A percentile compares a stretch with the other conserved stretches of the same genome.
Conservation (phyloP, 2,329 filamentous ascomycete species). For the Pseudocercospora fijiensis region DNA sequence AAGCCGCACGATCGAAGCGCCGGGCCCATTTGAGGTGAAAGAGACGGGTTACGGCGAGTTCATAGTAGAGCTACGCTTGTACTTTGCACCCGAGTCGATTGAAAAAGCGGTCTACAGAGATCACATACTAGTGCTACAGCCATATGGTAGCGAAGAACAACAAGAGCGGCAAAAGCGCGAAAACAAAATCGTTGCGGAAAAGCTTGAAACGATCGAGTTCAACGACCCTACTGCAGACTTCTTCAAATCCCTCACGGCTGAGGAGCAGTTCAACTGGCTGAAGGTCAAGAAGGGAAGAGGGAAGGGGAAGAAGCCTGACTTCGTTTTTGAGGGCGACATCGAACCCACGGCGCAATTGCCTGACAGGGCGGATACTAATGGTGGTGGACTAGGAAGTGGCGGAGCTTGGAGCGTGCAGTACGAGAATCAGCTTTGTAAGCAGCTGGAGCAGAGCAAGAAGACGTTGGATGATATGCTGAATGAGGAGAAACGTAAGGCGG, state of each 20-base stretch:
- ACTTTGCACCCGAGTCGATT: slow-evolving; percentile 80
- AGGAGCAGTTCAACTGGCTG: slow-evolving; percentile 58
- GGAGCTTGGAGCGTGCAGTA: slow-evolving; percentile 49
- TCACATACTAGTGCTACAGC: slow-evolving; percentile 86
- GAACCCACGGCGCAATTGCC: slow-evolving; percentile 72
- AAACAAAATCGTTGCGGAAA: slow-evolving; percentile 71
- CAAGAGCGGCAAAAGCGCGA: slow-evolving; percentile 63
- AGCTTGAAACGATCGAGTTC: slow-evolving; percentile 92
- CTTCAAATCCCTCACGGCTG: slow-evolving; percentile 79
- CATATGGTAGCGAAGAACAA: slow-evolving; percentile 77
- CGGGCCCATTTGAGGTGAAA: slow-evolving; percentile 66
- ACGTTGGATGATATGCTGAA: slow-evolving; percentile 52
- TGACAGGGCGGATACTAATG: slow-evolving; percentile 62
- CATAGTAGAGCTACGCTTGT: slow-evolving; percentile 90
- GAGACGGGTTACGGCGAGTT: slow-evolving; percentile 99
- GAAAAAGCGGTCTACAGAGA: slow-evolving; percentile 97
- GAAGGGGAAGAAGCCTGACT: slow-evolving; percentile 50
- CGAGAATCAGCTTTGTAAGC: slow-evolving; percentile 34
- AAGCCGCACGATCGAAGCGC: slow-evolving; percentile 75
- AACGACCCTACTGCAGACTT: slow-evolving; percentile 95
- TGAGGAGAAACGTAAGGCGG: slow-evolving; percentile 33
- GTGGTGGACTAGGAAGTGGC: slow-evolving; percentile 64
- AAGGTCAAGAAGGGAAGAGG: slow-evolving; percentile 59
- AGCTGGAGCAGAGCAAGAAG: slow-evolving; percentile 59
- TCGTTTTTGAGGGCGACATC: slow-evolving; percentile 57